phyloP scores from a whole-genome alignment of 2,329 filamentous ascomycete species.

The Fusarium hainanense region DNA sequence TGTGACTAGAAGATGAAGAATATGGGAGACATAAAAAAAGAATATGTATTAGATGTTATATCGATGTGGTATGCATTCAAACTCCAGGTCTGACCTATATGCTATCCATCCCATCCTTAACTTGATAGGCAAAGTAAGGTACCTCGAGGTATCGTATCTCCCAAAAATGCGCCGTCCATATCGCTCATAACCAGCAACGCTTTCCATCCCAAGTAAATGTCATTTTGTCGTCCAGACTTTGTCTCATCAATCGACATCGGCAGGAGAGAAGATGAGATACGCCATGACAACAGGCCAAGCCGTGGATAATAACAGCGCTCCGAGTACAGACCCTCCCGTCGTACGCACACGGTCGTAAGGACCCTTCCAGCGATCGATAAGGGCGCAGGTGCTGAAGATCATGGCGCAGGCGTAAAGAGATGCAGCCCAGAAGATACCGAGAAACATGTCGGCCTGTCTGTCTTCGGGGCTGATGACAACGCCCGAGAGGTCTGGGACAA shows the following conservation, averaged over 20 bases:
- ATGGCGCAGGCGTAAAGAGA: slow-evolving; percentile 54
- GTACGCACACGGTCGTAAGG: slow-evolving; percentile 50
- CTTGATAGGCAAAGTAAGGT: background rate
- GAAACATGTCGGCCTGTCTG: slow-evolving; percentile 45
- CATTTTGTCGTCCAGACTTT: background rate
- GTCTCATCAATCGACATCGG: background rate
- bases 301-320: slow-evolving; percentile 49
- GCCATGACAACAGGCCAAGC: slow-evolving; percentile 53
- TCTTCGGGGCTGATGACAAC: slow-evolving; percentile 50
- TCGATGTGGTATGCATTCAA: slow-evolving; percentile 36
- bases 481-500: slow-evolving; percentile 53
- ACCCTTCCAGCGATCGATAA: slow-evolving; percentile 58
- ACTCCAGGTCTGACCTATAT: slow-evolving; percentile 35
- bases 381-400: slow-evolving; percentile 56
- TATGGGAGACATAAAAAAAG: slow-evolving; percentile 13
- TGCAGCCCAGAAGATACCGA: slow-evolving; percentile 51
- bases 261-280: slow-evolving; percentile 47
- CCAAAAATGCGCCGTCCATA: slow-evolving; percentile 19
- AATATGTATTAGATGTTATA: slow-evolving; percentile 36
- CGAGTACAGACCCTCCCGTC: slow-evolving; percentile 45
- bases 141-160: slow-evolving; percentile 3
- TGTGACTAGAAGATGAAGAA: background rate
- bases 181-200: slow-evolving; percentile 6
- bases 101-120: slow-evolving; percentile 15
- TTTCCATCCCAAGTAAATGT: background rate